phyloP scores from a whole-genome alignment of 805 yeast species.

The Myxozyma udenii region DNA sequence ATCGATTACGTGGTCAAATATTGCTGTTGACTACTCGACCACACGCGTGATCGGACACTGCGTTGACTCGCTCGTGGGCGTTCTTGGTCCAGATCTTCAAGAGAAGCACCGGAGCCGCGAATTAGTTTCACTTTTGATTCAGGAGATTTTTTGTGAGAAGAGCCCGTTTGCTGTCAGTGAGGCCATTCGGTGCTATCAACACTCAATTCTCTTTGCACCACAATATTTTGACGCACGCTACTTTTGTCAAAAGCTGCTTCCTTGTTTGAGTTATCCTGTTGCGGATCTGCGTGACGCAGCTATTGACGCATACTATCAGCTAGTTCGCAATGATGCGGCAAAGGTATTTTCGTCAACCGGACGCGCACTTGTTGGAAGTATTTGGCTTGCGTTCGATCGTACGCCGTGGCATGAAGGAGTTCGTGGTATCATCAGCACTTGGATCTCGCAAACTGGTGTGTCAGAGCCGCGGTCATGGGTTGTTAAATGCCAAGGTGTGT shows the following conservation, averaged over 20 bases:
- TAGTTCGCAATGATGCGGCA: constrained; percentile 54
- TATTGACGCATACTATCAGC: constrained; percentile 56
- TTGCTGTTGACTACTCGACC: constrained; percentile 50
- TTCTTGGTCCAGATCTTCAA: constrained; percentile 57
- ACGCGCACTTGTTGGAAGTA: constrained; percentile 47
- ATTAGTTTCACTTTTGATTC: constrained; percentile 40
- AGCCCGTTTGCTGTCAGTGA: constrained; percentile 38
- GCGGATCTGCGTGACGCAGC: constrained; percentile 42
- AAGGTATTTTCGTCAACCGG: constrained; percentile 43
- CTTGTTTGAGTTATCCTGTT: constrained; percentile 12
- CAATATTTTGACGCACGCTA: constrained; percentile 36
- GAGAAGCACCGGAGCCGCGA: constrained; percentile 30
- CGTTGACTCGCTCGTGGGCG: constrained; percentile 47
- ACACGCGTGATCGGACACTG: constrained; percentile 45
- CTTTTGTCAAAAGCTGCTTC: constrained; percentile 34
- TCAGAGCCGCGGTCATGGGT: constrained; percentile 54
- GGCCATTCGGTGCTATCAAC: constrained; percentile 46
- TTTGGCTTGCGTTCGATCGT: constrained; percentile 60
- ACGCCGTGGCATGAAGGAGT: constrained; percentile 47
- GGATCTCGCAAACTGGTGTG: constrained; percentile 56
- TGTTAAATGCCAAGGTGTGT: constrained; percentile 48
- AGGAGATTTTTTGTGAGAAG: constrained; percentile 39
- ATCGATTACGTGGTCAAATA: constrained; percentile 48
- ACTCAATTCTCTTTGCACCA: constrained; percentile 48
- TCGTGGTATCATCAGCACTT: constrained; percentile 49